Evolutionary conservation across 169 alveolate species (phyloP).

Genomic region (Ichthyophthirius multifiliis): DNA sequence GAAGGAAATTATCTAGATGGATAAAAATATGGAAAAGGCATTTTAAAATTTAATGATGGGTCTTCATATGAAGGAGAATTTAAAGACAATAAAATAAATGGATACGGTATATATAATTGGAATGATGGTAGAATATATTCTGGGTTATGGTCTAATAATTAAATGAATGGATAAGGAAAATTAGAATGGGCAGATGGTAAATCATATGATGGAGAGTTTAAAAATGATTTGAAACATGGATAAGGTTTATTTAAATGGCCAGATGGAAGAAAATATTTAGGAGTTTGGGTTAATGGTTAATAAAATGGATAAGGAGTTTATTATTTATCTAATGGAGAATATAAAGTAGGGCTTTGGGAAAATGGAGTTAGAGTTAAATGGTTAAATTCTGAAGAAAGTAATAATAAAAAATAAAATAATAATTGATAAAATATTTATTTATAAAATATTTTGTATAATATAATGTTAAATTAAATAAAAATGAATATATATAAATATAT

Average conservation of each 20-base stretch:
- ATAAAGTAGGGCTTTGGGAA: too few species aligned
- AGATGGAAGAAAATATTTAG: slow-evolving; percentile 45
- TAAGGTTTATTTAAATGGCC: slow-evolving; percentile 52
- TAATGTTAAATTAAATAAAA: too few species aligned
- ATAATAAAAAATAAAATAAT: too few species aligned
- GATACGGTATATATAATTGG: slow-evolving; percentile 47
- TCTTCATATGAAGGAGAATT: slow-evolving; percentile 55
- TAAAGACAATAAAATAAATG: slow-evolving; percentile 41
- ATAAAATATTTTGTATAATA: too few species aligned
- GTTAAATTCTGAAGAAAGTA: too few species aligned
- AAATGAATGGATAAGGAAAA: slow-evolving; percentile 45
- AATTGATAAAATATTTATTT: too few species aligned
- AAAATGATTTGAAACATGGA: slow-evolving; percentile 48
- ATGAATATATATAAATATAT: too few species aligned
- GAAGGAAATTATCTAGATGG: slow-evolving; percentile 54
- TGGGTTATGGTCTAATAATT: slow-evolving; percentile 38
- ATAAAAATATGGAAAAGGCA: slow-evolving; percentile 57
- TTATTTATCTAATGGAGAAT: too few species aligned
- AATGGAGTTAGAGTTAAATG: too few species aligned
- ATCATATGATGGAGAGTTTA: slow-evolving; percentile 47
- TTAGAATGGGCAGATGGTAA: slow-evolving; percentile 63
- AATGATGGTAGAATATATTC: slow-evolving; percentile 38
- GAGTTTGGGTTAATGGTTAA: slow-evolving; percentile 44
- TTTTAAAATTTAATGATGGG: slow-evolving; percentile 51
- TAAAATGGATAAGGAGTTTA: slow-evolving; percentile 36